Percentiles rank a stretch among this genome's conserved stretches.
These are phyloP conservation scores for Suhomyces pyralidae DNA, from an alignment of 805 yeast genomes.

Conservation along the genomic window DNA sequence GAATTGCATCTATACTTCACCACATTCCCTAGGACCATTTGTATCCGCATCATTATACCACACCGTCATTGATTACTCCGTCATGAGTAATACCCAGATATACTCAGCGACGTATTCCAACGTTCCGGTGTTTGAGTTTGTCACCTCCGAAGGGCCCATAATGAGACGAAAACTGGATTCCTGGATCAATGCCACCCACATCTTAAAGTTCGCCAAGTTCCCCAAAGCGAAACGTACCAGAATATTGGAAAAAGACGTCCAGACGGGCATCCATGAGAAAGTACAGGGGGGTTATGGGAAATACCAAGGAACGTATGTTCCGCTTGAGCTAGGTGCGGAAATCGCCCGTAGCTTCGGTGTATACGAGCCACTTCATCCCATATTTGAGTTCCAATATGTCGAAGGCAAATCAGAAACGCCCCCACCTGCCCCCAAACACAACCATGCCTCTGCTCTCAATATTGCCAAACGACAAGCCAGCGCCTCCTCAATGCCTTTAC, in stretches of 20 bases:
- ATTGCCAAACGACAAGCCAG: slow-evolving; percentile 31
- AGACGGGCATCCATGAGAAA: slow-evolving; percentile 63
- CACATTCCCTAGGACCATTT: not conserved
- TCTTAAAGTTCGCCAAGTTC: slow-evolving; percentile 63
- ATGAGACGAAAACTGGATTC: slow-evolving; percentile 65
- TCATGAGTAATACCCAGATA: slow-evolving; percentile 25
- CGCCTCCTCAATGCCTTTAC: slow-evolving; percentile 1
- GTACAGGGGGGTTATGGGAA: slow-evolving; percentile 75
- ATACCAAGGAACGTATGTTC: slow-evolving; percentile 52
- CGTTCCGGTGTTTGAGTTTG: slow-evolving; percentile 66
- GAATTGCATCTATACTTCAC: not conserved
- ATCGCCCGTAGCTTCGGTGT: slow-evolving; percentile 41
- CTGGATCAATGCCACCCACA: slow-evolving; percentile 71
- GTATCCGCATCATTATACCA: not conserved
- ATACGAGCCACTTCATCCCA: slow-evolving; percentile 46
- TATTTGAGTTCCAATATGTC: slow-evolving; percentile 26
- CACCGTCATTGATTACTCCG: not conserved
- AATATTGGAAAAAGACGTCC: slow-evolving; percentile 61
- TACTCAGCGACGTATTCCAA: slow-evolving; percentile 76
- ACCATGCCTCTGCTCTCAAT: slow-evolving; percentile 45
- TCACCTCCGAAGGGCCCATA: slow-evolving; percentile 65
- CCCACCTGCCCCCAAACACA: slow-evolving; percentile 48
- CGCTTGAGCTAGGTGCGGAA: slow-evolving; percentile 38
- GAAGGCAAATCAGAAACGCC: slow-evolving; percentile 41
- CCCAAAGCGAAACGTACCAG: slow-evolving; percentile 64